These are phyloP conservation scores for Eucalyptus regnans DNA, from an alignment of 345 rosid genomes.

Conservation along the genomic window DNA sequence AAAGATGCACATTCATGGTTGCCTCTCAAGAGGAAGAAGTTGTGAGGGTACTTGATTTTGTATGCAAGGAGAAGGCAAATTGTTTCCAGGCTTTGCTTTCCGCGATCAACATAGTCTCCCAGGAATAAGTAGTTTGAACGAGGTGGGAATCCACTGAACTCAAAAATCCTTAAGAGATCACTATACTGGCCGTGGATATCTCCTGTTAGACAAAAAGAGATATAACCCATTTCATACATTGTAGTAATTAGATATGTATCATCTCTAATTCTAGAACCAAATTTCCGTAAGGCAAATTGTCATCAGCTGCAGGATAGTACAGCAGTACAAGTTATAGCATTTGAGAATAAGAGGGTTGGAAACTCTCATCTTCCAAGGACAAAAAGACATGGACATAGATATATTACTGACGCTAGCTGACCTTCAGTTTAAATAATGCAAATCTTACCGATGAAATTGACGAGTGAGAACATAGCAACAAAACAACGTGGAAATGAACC, in stretches of 20 bases:
- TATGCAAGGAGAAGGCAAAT: constrained; percentile 84
- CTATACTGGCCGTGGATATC: constrained; percentile 89
- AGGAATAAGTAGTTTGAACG: constrained; percentile 73
- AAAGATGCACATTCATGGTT: constrained; percentile 88
- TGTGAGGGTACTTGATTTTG: constrained; percentile 72
- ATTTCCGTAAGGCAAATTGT: not conserved
- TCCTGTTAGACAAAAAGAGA: constrained; percentile 23
- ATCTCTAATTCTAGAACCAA: not conserved
- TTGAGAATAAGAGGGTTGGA: not conserved
- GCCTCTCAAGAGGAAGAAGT: constrained; percentile 77
- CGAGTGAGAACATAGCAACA: not conserved
- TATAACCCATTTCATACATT: not conserved
- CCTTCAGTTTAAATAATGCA: not conserved
- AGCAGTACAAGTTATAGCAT: not conserved
- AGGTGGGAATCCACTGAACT: constrained; percentile 76
- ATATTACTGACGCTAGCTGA: not conserved
- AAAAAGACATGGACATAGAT: not conserved
- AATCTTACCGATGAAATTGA: not conserved
- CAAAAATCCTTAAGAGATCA: constrained; percentile 89
- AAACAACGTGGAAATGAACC: not conserved
- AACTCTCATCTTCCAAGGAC: not conserved
- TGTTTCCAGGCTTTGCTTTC: constrained; percentile 86
- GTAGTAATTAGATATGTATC: not conserved
- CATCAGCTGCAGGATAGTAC: not conserved
- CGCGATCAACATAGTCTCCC: constrained; percentile 89